Percentiles rank a stretch among this genome's conserved stretches.
Evolutionary conservation across 179 eudicot genomes (phyloP).

Genomic region (Patellifolia procumbens): DNA sequence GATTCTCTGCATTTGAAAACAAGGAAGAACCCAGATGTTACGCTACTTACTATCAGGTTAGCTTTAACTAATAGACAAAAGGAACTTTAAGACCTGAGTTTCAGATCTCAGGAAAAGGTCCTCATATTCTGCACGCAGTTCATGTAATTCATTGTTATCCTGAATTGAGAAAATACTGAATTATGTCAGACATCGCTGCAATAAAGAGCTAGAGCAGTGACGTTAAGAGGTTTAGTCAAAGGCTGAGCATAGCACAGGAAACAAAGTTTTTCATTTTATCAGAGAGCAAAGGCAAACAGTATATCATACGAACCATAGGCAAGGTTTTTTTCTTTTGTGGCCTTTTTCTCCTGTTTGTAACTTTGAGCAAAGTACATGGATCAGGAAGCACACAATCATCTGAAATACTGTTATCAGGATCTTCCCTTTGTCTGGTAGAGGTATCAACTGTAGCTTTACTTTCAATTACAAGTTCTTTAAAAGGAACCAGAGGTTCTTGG

Average conservation of each 20-base stretch:
- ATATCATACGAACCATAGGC: constrained; percentile 45
- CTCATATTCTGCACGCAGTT: constrained; percentile 65
- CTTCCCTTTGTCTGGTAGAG: constrained; percentile 40
- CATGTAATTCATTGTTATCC: constrained; percentile 58
- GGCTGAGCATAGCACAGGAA: neutral
- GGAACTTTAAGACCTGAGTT: constrained; percentile 58
- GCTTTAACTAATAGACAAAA: neutral
- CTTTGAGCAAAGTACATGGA: constrained; percentile 67
- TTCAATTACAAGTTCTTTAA: constrained; percentile 71
- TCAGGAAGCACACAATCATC: constrained; percentile 64
- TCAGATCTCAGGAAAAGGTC: constrained; percentile 64
- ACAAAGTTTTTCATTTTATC: neutral
- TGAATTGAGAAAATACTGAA: constrained; percentile 30
- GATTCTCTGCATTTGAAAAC: constrained; percentile 50
- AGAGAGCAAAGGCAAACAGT: constrained; percentile 7
- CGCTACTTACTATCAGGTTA: neutral
- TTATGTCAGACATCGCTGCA: constrained; percentile 12
- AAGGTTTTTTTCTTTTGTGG: constrained; percentile 54
- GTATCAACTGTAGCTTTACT: constrained; percentile 38
- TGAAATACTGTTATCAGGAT: constrained; percentile 18
- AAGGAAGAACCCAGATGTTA: neutral
- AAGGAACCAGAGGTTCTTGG: constrained; percentile 73
- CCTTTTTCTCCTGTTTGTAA: constrained; percentile 82
- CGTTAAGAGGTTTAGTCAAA: neutral
- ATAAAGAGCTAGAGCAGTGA: neutral